Conservation (phyloP, 805 yeast species). For the Lipomyces oligophaga region DNA sequence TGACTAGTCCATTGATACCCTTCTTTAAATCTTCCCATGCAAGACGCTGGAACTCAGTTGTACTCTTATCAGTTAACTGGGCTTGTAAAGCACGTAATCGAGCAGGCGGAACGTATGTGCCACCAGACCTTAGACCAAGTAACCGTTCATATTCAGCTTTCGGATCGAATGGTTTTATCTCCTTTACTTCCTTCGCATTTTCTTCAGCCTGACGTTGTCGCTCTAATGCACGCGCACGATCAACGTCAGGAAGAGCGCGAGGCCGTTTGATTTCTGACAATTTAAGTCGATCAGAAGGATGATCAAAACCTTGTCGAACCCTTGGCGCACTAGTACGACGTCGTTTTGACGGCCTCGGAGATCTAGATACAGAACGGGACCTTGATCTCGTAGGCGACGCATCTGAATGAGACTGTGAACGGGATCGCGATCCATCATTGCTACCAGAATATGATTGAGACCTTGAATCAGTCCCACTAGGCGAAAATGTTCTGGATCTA, state of each 20-base stretch:
- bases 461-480: too few relatives aligned
- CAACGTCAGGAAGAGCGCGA: slow-evolving; percentile 30
- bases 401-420: slow-evolving; percentile 7
- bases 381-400: slow-evolving; percentile 3
- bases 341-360: slow-evolving; percentile 3
- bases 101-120: slow-evolving; percentile 55
- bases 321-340: not conserved
- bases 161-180: slow-evolving; percentile 28
- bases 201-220: slow-evolving; percentile 27
- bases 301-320: not conserved
- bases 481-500: too few relatives aligned
- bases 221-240: slow-evolving; percentile 30
- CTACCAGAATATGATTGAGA: slow-evolving; percentile 8
- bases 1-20: slow-evolving; percentile 48
- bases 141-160: slow-evolving; percentile 41
- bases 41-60: slow-evolving; percentile 47
- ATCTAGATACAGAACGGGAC: slow-evolving; percentile 2
- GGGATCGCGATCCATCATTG: slow-evolving; percentile 2
- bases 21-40: slow-evolving; percentile 56
- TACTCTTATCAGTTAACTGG: slow-evolving; percentile 36
- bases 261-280: slow-evolving; percentile 1
- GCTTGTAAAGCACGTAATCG: slow-evolving; percentile 45
- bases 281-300: not conserved
- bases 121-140: slow-evolving; percentile 43
- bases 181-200: slow-evolving; percentile 9